phyloP scores from a whole-genome alignment of 257 asterid genomes.

The Paraleonurus japonicus region DNA sequence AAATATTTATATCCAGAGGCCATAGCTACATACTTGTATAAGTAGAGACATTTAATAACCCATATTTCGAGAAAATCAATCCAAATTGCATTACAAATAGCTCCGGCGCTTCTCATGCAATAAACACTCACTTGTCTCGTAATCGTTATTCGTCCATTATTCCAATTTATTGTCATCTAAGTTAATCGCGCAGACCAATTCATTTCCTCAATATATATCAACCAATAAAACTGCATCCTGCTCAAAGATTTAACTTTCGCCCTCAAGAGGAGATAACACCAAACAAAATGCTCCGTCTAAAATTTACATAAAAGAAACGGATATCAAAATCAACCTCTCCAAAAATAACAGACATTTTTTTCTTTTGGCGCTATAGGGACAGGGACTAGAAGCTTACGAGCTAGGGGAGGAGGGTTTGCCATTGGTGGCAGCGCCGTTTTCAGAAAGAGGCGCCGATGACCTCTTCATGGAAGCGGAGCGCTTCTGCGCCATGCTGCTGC shows the following conservation, averaged over 20 bases:
- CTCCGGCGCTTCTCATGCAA: background rate
- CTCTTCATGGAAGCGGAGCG: conserved; percentile 44
- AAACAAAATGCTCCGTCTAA: background rate
- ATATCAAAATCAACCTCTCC: background rate
- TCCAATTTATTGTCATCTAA: background rate
- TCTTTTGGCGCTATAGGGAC: background rate
- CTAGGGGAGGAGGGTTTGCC: conserved; percentile 55
- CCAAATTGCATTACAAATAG: background rate
- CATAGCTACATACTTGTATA: background rate
- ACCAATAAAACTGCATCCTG: background rate
- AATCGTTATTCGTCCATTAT: background rate
- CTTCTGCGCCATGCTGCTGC: conserved; percentile 43
- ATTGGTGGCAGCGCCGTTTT: conserved; percentile 44
- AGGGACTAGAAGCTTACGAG: conserved; percentile 41
- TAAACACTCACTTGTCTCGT: background rate
- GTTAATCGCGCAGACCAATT: background rate
- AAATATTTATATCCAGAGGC: too few relatives aligned
- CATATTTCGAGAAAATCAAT: background rate
- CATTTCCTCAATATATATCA: background rate
- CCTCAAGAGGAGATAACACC: background rate
- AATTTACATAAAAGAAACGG: background rate
- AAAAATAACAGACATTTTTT: background rate
- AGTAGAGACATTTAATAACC: background rate
- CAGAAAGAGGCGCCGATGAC: conserved; percentile 44
- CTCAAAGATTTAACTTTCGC: background rate